phyloP scores from a whole-genome alignment of 257 asterid genomes.

The Prunella vulgaris region DNA sequence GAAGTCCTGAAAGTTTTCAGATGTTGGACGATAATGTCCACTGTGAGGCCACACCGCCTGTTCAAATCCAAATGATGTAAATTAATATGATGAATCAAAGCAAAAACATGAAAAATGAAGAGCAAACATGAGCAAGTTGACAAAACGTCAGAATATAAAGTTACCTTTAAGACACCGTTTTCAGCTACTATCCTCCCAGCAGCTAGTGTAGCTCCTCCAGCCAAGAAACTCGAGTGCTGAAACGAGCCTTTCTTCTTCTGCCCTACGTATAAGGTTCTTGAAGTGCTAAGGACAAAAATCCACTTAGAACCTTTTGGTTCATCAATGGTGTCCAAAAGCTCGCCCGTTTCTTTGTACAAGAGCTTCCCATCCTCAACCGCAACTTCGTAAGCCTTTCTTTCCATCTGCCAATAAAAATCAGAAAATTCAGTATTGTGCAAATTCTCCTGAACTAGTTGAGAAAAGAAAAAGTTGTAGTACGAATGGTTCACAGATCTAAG shows the following conservation, averaged over 20 bases:
- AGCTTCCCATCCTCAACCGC: constrained; percentile 68
- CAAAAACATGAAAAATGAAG: neutral
- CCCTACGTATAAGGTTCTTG: constrained; percentile 71
- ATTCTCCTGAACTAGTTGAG: neutral
- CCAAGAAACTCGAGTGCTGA: constrained; percentile 91
- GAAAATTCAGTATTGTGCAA: neutral
- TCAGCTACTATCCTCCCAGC: constrained; percentile 90
- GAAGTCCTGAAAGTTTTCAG: constrained; percentile 78
- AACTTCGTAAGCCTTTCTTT: constrained; percentile 77
- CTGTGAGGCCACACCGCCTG: constrained; percentile 99
- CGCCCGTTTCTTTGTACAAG: constrained; percentile 49
- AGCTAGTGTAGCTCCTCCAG: constrained; percentile 94
- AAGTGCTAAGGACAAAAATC: constrained; percentile 92
- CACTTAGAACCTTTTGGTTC: constrained; percentile 77
- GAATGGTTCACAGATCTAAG: too few relatives aligned
- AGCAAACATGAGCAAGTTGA: neutral
- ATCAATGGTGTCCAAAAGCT: constrained; percentile 50
- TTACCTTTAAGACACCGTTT: constrained; percentile 74
- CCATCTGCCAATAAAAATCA: constrained; percentile 46
- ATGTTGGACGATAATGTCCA: constrained; percentile 89
- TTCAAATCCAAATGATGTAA: constrained; percentile 8
- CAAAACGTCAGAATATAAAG: neutral
- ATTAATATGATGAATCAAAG: neutral
- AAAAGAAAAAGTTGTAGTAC: too few relatives aligned
- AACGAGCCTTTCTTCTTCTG: constrained; percentile 81